Evolutionary conservation across 805 yeast species (phyloP), one percentile per base, ranked within the genome.

Genomic region (Jamesozyma rosinii): DNA sequence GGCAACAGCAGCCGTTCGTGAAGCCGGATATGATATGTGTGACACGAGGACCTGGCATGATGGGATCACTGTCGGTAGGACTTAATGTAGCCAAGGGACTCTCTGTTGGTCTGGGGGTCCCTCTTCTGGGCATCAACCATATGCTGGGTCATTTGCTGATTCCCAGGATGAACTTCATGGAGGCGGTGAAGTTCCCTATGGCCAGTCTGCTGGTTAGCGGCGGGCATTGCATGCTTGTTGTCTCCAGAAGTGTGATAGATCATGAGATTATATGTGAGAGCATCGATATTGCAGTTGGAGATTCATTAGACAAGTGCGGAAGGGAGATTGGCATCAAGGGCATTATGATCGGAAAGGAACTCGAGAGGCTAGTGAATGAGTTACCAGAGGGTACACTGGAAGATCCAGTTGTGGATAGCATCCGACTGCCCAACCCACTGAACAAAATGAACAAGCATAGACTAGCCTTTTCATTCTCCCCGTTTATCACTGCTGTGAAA

Each of bases 21-120:
- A 30, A 35, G 1, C 86, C 88, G 0, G 95, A 85, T 57, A 58
- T 92, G 37, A 74, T 92, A 1, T 83, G 95, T 60, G 95, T 82
- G 4, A 92, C 98, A 0, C 67, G 95, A 50, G 98, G 98, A 0
- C 98, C 98, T 0, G 98, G 98, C 0, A 87, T 92, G 96, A 75
- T 79, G 8, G 96, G 97, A 0, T 82, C 95, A 0, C 67, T 92
- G 13, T 74, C 86, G 9, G 81, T 86, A 0, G 94, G 97, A 1
- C 68, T 83, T 20, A 92, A 84, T 54, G 64, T 86, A 34, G 95
- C 95, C 0, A 83, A 86, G 53, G 98, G 97, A 0, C 66, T 92
- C 11, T 67, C 88, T 1, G 65, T 83, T 0, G 97, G 89, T 0
- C 83, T 87, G 82, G 61, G 73, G 13, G 73, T 68, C 5, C 97